Evolutionary conservation across 345 rosid species (phyloP), one percentile per base, ranked within the genome.

Genomic region (Theobroma cacao): DNA sequence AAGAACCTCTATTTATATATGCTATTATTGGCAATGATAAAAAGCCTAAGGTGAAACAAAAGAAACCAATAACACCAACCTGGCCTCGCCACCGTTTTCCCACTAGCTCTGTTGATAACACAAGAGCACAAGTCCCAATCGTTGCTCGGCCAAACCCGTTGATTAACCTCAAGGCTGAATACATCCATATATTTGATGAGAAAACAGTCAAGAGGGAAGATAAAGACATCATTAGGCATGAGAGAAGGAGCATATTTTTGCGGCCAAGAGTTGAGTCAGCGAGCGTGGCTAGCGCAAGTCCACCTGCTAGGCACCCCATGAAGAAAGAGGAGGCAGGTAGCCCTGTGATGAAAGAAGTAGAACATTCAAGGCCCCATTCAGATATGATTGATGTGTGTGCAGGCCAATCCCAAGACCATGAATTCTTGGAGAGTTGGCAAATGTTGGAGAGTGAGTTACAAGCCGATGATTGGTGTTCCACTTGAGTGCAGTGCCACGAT

Each of bases 211-310:
- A 33, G 7, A 84, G 58, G 17, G 84, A 68, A 60, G 91, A 78
- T n/a, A 87, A 0, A 9, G 88, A 86, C 91, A 86, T 89, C 58
- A 77, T 65, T 3, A 89, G 41, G 28, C 89, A 86, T 0, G 90
- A 84, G 45, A 82, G 66, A 4, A 88, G 9, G 38, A 92, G 85
- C 81, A 88, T 72, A 38, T 87, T 92, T 81, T 91, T 91, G 80
- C 97, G 92, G 17, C 94, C 97, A 6, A 89, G 85, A 12, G 82
- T 77, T 17, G 89, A 82, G 68, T 92, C 94, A 0, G 91, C 91
- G 0, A 92, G 85, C 1, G 90, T 78, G 30, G 93, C 83, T 1
- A 89, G 84, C 28, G 76, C 12, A 2, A 88, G 38, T 0, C 93
- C 94, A 1, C 97, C 93, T 1, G 81, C 66, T 0, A 92, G 75